Conservation (phyloP, 2,329 filamentous ascomycete species). For the Hypoxylon sp. region DNA sequence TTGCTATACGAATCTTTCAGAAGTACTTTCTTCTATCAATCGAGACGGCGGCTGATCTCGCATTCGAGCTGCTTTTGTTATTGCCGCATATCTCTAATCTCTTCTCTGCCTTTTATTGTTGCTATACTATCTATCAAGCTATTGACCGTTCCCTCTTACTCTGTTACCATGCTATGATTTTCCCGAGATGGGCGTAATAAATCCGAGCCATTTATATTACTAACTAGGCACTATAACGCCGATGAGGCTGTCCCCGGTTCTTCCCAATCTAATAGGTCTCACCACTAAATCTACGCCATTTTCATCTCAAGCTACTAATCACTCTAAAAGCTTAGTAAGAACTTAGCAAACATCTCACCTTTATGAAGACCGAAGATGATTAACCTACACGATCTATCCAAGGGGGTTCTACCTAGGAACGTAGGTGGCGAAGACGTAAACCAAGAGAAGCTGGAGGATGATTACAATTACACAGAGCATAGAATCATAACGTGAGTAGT, state of each 20-base stretch:
- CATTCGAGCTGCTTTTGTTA: conserved; percentile 29
- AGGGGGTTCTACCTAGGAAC: neutral
- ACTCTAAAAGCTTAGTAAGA: neutral
- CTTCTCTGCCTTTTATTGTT: conserved; percentile 1
- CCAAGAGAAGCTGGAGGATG: neutral
- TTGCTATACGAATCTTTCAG: conserved; percentile 39
- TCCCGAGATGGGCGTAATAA: neutral
- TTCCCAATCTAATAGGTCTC: neutral
- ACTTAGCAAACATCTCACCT: neutral
- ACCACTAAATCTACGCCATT: neutral
- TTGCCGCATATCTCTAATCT: conserved; percentile 16
- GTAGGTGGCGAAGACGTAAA: neutral
- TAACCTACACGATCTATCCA: neutral
- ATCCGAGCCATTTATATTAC: neutral
- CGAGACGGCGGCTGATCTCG: conserved; percentile 36
- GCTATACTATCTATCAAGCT: neutral
- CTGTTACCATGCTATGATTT: conserved; percentile 1
- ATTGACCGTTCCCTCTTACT: conserved; percentile 2
- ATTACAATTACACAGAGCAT: neutral
- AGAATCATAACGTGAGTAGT: neutral
- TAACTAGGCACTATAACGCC: neutral
- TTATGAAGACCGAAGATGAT: neutral
- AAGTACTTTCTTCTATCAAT: conserved; percentile 42
- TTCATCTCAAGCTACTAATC: neutral
- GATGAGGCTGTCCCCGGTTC: neutral